Evolutionary conservation across 768 basidiomycete genomes (phyloP), one percentile per base, ranked within the genome.

Genomic region (Multifurca ochricompacta): DNA sequence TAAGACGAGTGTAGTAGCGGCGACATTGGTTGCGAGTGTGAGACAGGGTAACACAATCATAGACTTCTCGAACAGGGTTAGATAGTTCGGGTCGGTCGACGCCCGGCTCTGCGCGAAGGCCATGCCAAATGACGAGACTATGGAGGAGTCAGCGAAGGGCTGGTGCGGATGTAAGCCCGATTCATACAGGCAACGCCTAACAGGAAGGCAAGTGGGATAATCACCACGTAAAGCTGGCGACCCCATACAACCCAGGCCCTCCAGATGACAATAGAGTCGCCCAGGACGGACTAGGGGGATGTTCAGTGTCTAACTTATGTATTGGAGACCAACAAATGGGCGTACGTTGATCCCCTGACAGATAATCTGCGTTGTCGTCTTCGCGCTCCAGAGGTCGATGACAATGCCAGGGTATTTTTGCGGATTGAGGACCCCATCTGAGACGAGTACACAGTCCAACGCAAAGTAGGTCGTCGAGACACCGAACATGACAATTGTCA

Each of bases 251-350:
- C 32, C 49, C 54, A 56, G 32, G 58, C 58, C 31, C 58, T 49
- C 58, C 58, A 59, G n/a, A 59, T 59, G 28, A 59, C 49, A 31
- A 59, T 56, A 6, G 48, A 46, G 23, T 59, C 54, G 16, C 58
- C 45, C 18, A 59, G 25, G 13, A 59, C 14, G 19, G 37, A 37
- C 58, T 56, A 14, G 27, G 21, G 48, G 27, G n/a, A 45, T 10
- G 4, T 13, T 39, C 23, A 16, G 21, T 14, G 21, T 45, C 48
- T 3, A 11, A 9, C 14, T 18, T 14, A 8, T 5, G 14, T 19
- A 36, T 27, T 5, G 32, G 48, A 39, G 8, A 37, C 9, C 25
- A 30, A 21, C 25, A 16, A 39, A 19, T 27, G 21, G 21, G 25
- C 56, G 13, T 36, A 57, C 56, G n/a, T 52, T 52, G 2, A 46